Percentiles rank a stretch among this genome's conserved stretches.
Evolutionary conservation across 2,329 filamentous ascomycete species (phyloP).

Genomic region (Lecanicillium sp.): DNA sequence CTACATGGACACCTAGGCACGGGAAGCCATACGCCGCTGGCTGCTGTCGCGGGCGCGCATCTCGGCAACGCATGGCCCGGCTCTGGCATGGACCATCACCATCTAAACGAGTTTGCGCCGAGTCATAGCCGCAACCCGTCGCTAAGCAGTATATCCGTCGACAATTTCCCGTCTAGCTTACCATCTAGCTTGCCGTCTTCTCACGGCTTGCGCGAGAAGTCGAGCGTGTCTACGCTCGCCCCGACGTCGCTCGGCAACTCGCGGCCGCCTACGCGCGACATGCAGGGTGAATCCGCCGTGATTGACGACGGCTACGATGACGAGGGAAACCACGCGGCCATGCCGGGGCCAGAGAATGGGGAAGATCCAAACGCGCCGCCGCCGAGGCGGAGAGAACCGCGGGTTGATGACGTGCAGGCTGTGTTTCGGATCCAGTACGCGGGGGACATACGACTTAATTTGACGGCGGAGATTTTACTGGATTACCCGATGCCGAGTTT

Average conservation of each 20-base stretch:
- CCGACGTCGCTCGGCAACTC: constrained; percentile 45
- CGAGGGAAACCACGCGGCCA: constrained; percentile 18
- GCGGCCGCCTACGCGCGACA: constrained; percentile 50
- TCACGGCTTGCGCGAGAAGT: constrained; percentile 44
- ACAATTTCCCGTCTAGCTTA: constrained; percentile 25
- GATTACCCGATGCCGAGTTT: constrained; percentile 99
- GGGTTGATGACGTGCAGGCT: constrained; percentile 82
- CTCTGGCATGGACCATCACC: constrained; percentile 5
- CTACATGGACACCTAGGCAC: constrained; percentile 73
- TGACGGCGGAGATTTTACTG: constrained; percentile 90
- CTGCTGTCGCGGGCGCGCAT: constrained; percentile 65
- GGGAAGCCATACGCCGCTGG: constrained; percentile 70
- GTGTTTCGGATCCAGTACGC: constrained; percentile 86
- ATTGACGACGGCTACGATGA: constrained; percentile 27
- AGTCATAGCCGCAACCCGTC: constrained; percentile 36
- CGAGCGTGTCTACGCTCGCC: constrained; percentile 54
- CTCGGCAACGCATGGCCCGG: constrained; percentile 28
- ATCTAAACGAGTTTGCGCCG: constrained; percentile 17
- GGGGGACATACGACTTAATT: constrained; percentile 76
- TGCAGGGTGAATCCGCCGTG: constrained; percentile 27
- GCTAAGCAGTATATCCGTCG: constrained; percentile 37
- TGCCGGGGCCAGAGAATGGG: constrained; percentile 11
- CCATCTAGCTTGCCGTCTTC: constrained; percentile 33
- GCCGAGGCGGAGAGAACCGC: constrained; percentile 58
- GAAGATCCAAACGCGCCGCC: constrained; percentile 5